These are phyloP conservation scores for Acanthamoeba lenticulata DNA, from an alignment of 208 protist species.

Conservation along the genomic window DNA sequence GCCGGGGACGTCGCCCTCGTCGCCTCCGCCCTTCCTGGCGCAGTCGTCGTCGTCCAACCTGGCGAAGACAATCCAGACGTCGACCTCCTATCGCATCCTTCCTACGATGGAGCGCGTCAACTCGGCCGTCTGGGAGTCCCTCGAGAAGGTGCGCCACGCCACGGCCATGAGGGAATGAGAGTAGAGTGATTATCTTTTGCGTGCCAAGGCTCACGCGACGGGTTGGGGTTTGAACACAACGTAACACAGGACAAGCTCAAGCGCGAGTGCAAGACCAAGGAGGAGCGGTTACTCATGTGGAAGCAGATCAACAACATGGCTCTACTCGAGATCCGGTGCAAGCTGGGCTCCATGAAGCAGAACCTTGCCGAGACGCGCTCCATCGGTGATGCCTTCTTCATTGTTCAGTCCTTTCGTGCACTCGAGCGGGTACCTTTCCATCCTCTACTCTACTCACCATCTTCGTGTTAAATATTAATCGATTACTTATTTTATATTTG, in stretches of 20 bases:
- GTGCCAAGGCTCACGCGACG: too few species aligned
- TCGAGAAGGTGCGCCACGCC: neutral
- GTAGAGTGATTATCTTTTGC: too few species aligned
- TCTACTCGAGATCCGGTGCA: neutral
- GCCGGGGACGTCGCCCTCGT: neutral
- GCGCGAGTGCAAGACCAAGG: conserved; percentile 5
- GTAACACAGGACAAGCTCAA: conserved; percentile 15
- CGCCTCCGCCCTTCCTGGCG: neutral
- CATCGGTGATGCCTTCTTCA: neutral
- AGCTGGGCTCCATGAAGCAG: conserved; percentile 24
- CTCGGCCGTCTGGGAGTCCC: conserved; percentile 11
- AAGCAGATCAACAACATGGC: conserved; percentile 41
- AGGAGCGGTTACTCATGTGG: neutral
- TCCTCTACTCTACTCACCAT: neutral
- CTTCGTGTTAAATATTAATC: neutral
- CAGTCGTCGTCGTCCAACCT: neutral
- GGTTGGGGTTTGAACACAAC: too few species aligned
- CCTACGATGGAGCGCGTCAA: conserved; percentile 22
- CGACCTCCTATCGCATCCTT: conserved; percentile 34
- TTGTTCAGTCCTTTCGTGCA: neutral
- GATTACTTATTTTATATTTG: neutral
- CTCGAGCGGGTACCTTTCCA: neutral
- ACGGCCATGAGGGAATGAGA: too few species aligned
- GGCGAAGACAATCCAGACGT: conserved; percentile 4
- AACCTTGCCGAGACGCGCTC: conserved; percentile 26